These are phyloP conservation scores for Striga asiatica DNA, from an alignment of 257 asterid genomes.

Conservation along the genomic window DNA sequence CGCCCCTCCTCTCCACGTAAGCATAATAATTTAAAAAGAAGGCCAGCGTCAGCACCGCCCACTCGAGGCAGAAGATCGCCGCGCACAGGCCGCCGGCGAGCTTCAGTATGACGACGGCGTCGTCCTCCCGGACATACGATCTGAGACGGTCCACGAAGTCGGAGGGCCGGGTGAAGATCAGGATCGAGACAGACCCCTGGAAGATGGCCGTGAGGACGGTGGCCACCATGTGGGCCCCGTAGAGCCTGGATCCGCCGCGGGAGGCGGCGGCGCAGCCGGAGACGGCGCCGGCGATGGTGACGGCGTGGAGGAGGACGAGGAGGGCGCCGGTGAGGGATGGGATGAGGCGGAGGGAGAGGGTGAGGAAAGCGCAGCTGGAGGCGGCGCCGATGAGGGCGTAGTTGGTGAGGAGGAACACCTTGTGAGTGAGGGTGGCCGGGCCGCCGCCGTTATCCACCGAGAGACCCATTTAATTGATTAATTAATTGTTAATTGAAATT, in stretches of 20 bases:
- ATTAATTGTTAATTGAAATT: neutral
- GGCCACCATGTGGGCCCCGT: slow-evolving; percentile 82
- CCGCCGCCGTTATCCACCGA: slow-evolving; percentile 19
- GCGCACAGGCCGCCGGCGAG: slow-evolving; percentile 68
- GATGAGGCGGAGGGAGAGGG: slow-evolving; percentile 63
- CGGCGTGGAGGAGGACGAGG: slow-evolving; percentile 65
- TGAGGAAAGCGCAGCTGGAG: slow-evolving; percentile 67
- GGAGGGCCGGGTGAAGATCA: slow-evolving; percentile 54
- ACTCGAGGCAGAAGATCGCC: slow-evolving; percentile 62
- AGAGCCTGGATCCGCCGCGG: slow-evolving; percentile 41
- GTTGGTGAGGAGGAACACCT: slow-evolving; percentile 39
- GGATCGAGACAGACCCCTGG: slow-evolving; percentile 78
- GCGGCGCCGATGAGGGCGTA: slow-evolving; percentile 64
- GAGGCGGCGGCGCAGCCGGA: slow-evolving; percentile 69
- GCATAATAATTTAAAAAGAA: slow-evolving; percentile 70
- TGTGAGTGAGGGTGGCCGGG: slow-evolving; percentile 29
- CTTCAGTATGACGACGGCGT: slow-evolving; percentile 60
- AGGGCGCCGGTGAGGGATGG: slow-evolving; percentile 49
- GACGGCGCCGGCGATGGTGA: slow-evolving; percentile 56
- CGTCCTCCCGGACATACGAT: slow-evolving; percentile 71
- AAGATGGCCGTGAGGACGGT: slow-evolving; percentile 80
- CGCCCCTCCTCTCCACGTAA: slow-evolving; percentile 37
- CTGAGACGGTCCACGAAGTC: slow-evolving; percentile 62
- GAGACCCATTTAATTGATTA: slow-evolving; percentile 21
- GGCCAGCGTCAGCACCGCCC: slow-evolving; percentile 75